These are phyloP conservation scores for Nepenthes alata DNA, from an alignment of 179 eudicot species.

Conservation along the genomic window DNA sequence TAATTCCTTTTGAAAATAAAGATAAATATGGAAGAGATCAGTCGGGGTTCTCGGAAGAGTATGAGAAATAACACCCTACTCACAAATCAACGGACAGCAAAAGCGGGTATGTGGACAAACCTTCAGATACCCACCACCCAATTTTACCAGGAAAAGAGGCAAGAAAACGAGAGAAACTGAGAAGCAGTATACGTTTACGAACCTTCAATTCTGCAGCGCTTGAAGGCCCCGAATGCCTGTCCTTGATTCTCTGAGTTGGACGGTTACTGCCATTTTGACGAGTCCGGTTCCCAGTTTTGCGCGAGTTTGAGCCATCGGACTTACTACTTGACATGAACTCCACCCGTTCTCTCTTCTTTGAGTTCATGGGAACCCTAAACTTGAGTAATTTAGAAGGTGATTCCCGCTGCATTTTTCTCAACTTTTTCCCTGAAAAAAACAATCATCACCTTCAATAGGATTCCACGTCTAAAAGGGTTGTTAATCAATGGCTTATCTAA, in stretches of 20 bases:
- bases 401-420: slow-evolving; percentile 41
- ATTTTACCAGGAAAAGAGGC: too few relatives aligned
- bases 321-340: slow-evolving; percentile 33
- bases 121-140: too few relatives aligned
- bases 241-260: slow-evolving; percentile 46
- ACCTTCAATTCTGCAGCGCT: slow-evolving; percentile 56
- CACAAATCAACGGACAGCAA: too few relatives aligned
- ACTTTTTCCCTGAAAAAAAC: slow-evolving; percentile 35
- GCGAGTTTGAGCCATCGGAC: slow-evolving; percentile 38
- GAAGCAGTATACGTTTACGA: slow-evolving; percentile 10
- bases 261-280: slow-evolving; percentile 39
- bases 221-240: slow-evolving; percentile 68
- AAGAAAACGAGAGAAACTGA: neutral
- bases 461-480: neutral
- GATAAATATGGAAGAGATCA: too few relatives aligned
- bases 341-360: slow-evolving; percentile 26
- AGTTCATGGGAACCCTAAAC: slow-evolving; percentile 22
- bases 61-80: too few relatives aligned
- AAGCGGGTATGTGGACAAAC: too few relatives aligned
- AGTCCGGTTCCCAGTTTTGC: slow-evolving; percentile 45
- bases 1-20: too few relatives aligned
- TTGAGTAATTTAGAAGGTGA: slow-evolving; percentile 48
- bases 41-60: too few relatives aligned
- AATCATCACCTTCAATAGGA: neutral
- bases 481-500: neutral